These are phyloP conservation scores for Priceomyces melissophilus DNA, from an alignment of 805 yeast genomes.

Conservation along the genomic window DNA sequence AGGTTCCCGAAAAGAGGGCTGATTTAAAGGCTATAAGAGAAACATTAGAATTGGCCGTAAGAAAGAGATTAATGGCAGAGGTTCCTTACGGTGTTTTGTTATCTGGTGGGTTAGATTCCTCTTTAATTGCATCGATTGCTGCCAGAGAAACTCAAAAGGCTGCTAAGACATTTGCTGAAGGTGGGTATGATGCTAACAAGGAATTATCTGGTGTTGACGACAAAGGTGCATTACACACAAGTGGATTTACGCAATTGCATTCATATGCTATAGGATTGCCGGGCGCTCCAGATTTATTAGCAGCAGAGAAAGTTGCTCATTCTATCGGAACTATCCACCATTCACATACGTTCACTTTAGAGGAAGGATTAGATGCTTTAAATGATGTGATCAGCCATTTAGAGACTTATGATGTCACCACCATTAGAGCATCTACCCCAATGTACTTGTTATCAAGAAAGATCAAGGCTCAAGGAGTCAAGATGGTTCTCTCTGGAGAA, in stretches of 20 bases:
- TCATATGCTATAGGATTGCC: constrained; percentile 97
- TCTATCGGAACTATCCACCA: constrained; percentile 95
- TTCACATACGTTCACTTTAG: constrained; percentile 94
- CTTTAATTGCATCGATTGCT: constrained; percentile 94
- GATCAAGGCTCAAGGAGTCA: constrained; percentile 98
- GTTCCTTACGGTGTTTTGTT: constrained; percentile 97
- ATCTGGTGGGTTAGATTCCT: constrained; percentile 97
- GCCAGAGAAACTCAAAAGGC: constrained; percentile 92
- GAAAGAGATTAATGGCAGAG: constrained; percentile 99
- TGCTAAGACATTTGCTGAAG: constrained; percentile 37
- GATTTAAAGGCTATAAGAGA: constrained; percentile 73
- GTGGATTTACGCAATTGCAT: constrained; percentile 78
- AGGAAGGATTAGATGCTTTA: constrained; percentile 95
- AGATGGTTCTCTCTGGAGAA: constrained; percentile 98
- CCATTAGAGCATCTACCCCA: constrained; percentile 98
- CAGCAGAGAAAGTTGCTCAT: constrained; percentile 95
- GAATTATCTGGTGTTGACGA: constrained; percentile 92
- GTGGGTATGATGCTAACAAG: constrained; percentile 59
- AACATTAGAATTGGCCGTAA: constrained; percentile 86
- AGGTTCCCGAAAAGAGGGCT: constrained; percentile 71
- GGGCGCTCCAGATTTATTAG: constrained; percentile 95
- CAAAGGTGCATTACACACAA: constrained; percentile 75
- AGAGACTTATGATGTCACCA: constrained; percentile 97
- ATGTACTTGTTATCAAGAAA: constrained; percentile 95
- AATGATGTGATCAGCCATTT: constrained; percentile 92